phyloP scores from a whole-genome alignment of 2,329 filamentous ascomycete genomes.

The Penicillium sp. region DNA sequence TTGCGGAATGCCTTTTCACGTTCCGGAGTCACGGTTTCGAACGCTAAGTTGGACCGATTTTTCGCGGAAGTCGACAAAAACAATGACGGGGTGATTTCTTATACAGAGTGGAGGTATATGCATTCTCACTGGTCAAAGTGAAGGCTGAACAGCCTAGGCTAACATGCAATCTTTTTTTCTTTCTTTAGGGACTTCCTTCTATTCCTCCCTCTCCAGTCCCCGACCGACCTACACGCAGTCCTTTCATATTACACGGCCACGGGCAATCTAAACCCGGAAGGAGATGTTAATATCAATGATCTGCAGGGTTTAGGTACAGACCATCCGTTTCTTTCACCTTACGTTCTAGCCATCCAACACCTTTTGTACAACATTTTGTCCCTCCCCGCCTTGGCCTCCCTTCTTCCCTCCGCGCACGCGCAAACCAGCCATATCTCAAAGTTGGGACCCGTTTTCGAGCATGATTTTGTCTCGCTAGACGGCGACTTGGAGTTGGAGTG shows the following conservation, averaged over 20 bases:
- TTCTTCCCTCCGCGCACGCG: constrained; percentile 36
- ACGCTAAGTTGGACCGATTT: constrained; percentile 75
- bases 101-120: constrained; percentile 93
- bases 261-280: constrained; percentile 86
- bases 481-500: constrained; percentile 43
- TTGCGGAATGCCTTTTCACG: constrained; percentile 73
- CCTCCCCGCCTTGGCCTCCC: constrained; percentile 33
- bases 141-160: constrained; percentile 8
- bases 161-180: constrained; percentile 3
- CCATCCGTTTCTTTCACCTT: constrained; percentile 43
- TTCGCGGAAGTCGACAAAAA: constrained; percentile 89
- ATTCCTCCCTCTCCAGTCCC: constrained; percentile 70
- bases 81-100: constrained; percentile 81
- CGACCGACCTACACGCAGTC: constrained; percentile 69
- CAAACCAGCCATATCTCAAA: constrained; percentile 30
- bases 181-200: constrained; percentile 78
- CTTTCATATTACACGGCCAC: constrained; percentile 89
- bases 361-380: constrained; percentile 40
- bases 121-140: constrained; percentile 7
- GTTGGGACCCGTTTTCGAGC: constrained; percentile 28
- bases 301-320: constrained; percentile 87
- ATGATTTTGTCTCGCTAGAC: constrained; percentile 34
- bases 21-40: constrained; percentile 76
- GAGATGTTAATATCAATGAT: constrained; percentile 91
- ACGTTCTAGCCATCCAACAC: constrained; percentile 34